Conservation (phyloP, 129 eudicot genomes). For the Flaveria trinervia region DNA sequence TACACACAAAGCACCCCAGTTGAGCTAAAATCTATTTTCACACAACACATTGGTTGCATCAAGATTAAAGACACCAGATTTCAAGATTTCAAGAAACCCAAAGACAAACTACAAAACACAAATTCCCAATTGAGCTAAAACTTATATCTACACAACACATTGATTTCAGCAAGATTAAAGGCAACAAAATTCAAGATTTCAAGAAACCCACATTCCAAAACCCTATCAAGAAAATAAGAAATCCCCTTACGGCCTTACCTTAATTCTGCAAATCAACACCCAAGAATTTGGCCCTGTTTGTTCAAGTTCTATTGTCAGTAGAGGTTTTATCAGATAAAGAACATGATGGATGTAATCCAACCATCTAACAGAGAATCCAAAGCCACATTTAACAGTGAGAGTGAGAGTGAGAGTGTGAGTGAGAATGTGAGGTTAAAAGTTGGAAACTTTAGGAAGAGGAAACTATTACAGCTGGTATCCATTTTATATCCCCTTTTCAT, state of each 20-base stretch:
- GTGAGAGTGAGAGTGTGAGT: constrained; percentile 10
- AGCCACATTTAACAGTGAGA: constrained; percentile 26
- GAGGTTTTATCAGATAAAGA: constrained; percentile 23
- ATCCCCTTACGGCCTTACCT: constrained; percentile 4
- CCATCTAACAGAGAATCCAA: constrained; percentile 38
- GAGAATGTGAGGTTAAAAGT: constrained; percentile 22
- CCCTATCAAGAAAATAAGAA: constrained; percentile 17
- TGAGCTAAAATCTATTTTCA: background rate
- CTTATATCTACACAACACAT: background rate
- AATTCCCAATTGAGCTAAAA: constrained; percentile 2
- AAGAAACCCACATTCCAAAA: constrained; percentile 34
- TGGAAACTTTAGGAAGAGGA: constrained; percentile 30
- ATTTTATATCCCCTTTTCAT: background rate
- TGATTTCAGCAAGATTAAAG: background rate
- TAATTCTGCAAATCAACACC: constrained; percentile 16
- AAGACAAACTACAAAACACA: constrained; percentile 7
- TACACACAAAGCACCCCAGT: background rate
- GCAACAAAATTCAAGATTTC: background rate
- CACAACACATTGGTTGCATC: constrained; percentile 6
- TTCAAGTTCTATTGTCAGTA: constrained; percentile 26
- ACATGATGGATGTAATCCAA: constrained; percentile 5
- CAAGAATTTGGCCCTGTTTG: constrained; percentile 15
- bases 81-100: constrained; percentile 5
- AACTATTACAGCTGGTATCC: constrained; percentile 29
- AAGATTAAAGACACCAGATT: background rate